Base-by-base conservation (phyloP, 257 asterid species). In the Perilla frutescens region DNA sequence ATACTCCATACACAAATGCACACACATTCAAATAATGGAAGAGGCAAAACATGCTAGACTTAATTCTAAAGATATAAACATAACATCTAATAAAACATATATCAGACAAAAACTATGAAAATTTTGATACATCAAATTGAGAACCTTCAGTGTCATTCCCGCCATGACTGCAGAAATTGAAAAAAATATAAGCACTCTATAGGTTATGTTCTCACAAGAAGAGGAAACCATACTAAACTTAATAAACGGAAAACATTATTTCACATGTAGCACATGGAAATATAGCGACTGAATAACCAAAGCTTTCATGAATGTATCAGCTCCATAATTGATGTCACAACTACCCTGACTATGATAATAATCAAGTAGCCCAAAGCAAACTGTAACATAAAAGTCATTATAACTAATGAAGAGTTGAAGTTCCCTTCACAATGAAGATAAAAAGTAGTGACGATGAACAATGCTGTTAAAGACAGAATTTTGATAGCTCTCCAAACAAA, bases 61-160 rank as follows among this genome's bases (percentile, higher is more conserved):
- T n/a, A n/a, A n/a, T n/a, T n/a, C n/a, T n/a, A n/a, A n/a, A n/a
- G n/a, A n/a, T n/a, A n/a, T n/a, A n/a, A n/a, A n/a, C n/a, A n/a
- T n/a, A n/a, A n/a, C n/a, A n/a, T n/a, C n/a, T n/a, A n/a, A n/a
- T n/a, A n/a, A n/a, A n/a, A n/a, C n/a, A n/a, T n/a, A n/a, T n/a
- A n/a, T n/a, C n/a, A n/a, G n/a, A n/a, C n/a, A n/a, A n/a, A n/a
- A n/a, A n/a, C n/a, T n/a, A n/a, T n/a, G n/a, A n/a, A n/a, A n/a
- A n/a, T n/a, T n/a, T n/a, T n/a, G n/a, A n/a, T n/a, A n/a, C 70
- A 68, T 84, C 89, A 75, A 82, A 82, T 68, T 84, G 86, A 68
- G 89, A 81, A 59, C 89, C 85, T 73, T 84, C 88, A 41, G 78
- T 36, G 82, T 75, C 64, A 32, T 31, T 71, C 84, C 86, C 79